These are phyloP conservation scores for Fusarium cicatricum DNA, from an alignment of 2,329 filamentous ascomycete genomes.

Conservation along the genomic window DNA sequence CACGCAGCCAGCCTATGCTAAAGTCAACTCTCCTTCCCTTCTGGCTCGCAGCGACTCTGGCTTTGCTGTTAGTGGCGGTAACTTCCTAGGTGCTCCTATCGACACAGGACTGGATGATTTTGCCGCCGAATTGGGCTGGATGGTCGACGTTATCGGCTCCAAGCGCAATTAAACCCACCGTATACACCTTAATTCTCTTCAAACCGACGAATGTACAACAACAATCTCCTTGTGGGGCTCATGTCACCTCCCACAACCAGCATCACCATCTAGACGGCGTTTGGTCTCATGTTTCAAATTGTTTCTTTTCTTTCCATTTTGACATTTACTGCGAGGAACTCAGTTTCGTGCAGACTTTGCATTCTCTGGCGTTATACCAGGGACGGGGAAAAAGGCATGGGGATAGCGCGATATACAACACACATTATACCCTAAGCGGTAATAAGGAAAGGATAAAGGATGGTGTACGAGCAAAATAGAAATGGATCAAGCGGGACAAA, in stretches of 20 bases:
- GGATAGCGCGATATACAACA: slow-evolving; percentile 14
- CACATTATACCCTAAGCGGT: slow-evolving; percentile 17
- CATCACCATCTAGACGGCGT: slow-evolving; percentile 34
- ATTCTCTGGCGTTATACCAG: slow-evolving; percentile 31
- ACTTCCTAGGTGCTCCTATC: slow-evolving; percentile 47
- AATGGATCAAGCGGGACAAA: background rate
- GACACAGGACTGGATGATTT: slow-evolving; percentile 53
- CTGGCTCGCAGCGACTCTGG: slow-evolving; percentile 34
- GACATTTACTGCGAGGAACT: slow-evolving; percentile 10
- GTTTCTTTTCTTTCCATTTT: background rate
- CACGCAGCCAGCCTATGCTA: slow-evolving; percentile 32
- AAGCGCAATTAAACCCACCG: slow-evolving; percentile 35
- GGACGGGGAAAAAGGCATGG: slow-evolving; percentile 15
- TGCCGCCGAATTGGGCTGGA: slow-evolving; percentile 60
- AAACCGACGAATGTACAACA: slow-evolving; percentile 21
- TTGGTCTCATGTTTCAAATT: slow-evolving; percentile 13
- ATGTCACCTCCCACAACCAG: slow-evolving; percentile 5
- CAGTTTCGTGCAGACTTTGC: slow-evolving; percentile 19
- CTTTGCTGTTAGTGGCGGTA: slow-evolving; percentile 28
- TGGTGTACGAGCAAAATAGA: slow-evolving; percentile 14
- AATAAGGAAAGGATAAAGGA: slow-evolving; percentile 15
- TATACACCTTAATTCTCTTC: background rate
- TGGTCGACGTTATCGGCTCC: slow-evolving; percentile 56
- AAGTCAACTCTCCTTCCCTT: slow-evolving; percentile 39
- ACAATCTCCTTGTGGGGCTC: background rate